Conservation (phyloP, 225 moss, liverwort and hornwort species). For the Pseudisothecium myosuroides region DNA sequence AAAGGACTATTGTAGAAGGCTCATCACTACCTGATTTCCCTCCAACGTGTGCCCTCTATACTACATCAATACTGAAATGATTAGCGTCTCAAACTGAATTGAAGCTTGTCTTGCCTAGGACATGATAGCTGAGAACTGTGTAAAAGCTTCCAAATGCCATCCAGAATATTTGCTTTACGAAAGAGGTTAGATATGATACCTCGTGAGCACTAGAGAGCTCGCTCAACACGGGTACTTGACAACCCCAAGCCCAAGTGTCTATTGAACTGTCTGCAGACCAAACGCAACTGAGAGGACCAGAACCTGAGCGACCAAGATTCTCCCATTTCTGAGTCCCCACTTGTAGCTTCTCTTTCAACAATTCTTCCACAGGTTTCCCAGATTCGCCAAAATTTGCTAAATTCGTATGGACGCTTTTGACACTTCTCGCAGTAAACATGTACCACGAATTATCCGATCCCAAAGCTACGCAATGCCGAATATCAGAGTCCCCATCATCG, state of each 20-base stretch:
- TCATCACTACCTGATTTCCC: conserved; percentile 10
- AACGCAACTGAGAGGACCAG: conserved; percentile 50
- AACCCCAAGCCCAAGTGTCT: conserved; percentile 67
- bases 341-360: conserved; percentile 51
- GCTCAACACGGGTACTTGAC: conserved; percentile 43
- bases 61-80: neutral
- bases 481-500: conserved; percentile 16
- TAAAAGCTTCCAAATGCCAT: neutral
- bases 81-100: neutral
- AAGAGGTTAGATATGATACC: neutral
- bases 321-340: conserved; percentile 39
- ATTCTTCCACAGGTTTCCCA: conserved; percentile 26
- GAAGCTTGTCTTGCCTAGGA: neutral
- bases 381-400: conserved; percentile 12
- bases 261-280: conserved; percentile 63
- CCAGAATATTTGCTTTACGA: neutral
- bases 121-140: neutral
- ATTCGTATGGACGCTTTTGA: conserved; percentile 36
- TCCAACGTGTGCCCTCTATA: neutral
- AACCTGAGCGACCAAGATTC: conserved; percentile 54
- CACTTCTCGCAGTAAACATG: conserved; percentile 58
- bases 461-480: conserved; percentile 40
- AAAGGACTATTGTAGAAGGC: neutral
- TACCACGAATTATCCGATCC: conserved; percentile 66
- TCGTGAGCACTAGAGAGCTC: conserved; percentile 29